These are phyloP conservation scores for Stemphylium lycopersici DNA, from an alignment of 2,329 filamentous ascomycete species.

Conservation along the genomic window DNA sequence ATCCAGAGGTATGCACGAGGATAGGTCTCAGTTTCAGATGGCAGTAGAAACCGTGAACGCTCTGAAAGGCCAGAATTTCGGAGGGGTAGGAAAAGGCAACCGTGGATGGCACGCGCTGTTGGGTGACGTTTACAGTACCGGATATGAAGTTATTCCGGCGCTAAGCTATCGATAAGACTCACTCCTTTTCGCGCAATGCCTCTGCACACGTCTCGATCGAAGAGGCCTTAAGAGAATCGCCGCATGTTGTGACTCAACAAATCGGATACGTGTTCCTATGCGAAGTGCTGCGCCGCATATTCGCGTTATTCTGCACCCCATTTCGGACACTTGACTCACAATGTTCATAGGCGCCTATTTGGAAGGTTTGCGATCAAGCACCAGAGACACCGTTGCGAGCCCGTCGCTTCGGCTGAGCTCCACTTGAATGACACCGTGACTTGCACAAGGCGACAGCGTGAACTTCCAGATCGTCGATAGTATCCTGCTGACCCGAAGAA, in stretches of 20 bases:
- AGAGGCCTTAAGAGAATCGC: background rate
- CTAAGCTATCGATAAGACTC: slow-evolving; percentile 15
- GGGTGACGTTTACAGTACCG: slow-evolving; percentile 13
- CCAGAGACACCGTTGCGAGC: background rate
- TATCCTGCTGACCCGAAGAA: no score
- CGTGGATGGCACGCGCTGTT: slow-evolving; percentile 4
- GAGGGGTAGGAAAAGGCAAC: slow-evolving; percentile 1
- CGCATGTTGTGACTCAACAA: background rate
- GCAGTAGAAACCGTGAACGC: background rate
- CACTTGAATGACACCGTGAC: background rate
- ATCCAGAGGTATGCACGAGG: background rate
- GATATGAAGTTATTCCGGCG: slow-evolving; percentile 5
- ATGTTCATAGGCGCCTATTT: background rate
- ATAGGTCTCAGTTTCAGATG: background rate
- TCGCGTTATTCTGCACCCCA: background rate
- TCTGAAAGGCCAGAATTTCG: background rate
- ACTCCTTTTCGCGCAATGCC: background rate
- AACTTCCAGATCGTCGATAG: no score
- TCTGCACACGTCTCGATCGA: background rate
- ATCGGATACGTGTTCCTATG: background rate
- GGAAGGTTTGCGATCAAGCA: no score
- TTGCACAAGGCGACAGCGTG: no score
- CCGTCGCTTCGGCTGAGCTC: no score
- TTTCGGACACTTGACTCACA: slow-evolving; percentile 1
- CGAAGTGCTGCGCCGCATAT: background rate